Base-by-base conservation (phyloP, 495 filamentous ascomycete genomes). In the Podospora fimiseda region DNA sequence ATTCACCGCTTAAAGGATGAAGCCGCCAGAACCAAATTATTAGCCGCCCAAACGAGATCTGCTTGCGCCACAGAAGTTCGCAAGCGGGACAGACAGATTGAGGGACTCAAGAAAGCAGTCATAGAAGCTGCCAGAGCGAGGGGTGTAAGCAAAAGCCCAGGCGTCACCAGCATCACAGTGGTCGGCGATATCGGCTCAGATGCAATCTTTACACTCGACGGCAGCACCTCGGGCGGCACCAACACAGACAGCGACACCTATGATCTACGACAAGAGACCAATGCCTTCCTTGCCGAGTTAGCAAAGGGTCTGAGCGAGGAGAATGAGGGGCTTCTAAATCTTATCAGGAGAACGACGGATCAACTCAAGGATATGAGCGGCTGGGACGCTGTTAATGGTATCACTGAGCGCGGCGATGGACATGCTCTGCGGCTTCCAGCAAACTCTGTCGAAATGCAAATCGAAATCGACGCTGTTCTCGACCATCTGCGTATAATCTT, bases 1-100 rank as follows among this genome's bases (percentile, higher is more conserved):
- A 75, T 86, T 19, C 78, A 83, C 47, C 74, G 73, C 14, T 73
- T 95, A 37, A 86, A 88, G 55, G 91, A 95, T 22, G 89, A 97
- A 62, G 77, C 89, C 42, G 78, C 79, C 33, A 80, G 87, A 21
- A 78, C 89, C 63, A 94, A 91, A 65, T 79, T 79, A 0, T 78
- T 85, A 8, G 77, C 95, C 1, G 76, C 81, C 33, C 92, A 97
- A 64, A 88, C 94, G 11, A 80, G 90, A 39, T 80, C 84, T 4
- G 84, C 92, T 60, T 96, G 89, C 66, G 88, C 89, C 27, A 96
- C 90, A 61, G 93, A 98, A 60, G 79, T 97, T 11, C 84, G 93
- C 51, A 92, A 95, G 62, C 82, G 92, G 9, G 93, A 98, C 60
- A 74, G 89, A 40, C 87, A 95, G 70, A 83, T 97, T 48, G 84